Conservation (phyloP, 2,329 filamentous ascomycete species). For the Aspergillus latus region DNA sequence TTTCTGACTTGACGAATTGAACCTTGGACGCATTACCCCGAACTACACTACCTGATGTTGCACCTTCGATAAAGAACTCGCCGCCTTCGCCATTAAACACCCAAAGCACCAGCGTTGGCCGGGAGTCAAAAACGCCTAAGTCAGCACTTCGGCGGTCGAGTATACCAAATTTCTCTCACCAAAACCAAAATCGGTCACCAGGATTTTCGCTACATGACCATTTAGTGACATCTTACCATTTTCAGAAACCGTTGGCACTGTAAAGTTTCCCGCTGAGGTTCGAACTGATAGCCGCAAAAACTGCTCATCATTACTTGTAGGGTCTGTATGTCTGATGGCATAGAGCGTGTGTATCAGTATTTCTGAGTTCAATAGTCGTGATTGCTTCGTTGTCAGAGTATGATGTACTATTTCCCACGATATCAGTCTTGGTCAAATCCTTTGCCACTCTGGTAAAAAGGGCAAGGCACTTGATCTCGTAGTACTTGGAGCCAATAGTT, state of each 20-base stretch:
- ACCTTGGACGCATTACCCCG: conserved; percentile 23
- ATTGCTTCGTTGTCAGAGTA: conserved; percentile 45
- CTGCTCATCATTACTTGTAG: conserved; percentile 46
- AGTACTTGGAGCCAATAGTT: conserved; percentile 54
- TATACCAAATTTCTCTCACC: conserved; percentile 50
- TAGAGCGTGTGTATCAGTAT: conserved; percentile 54
- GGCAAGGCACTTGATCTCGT: conserved; percentile 56
- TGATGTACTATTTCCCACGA: conserved; percentile 57
- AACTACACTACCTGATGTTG: conserved; percentile 1
- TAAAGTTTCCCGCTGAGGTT: conserved; percentile 47
- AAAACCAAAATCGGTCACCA: conserved; percentile 55
- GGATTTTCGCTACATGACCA: conserved; percentile 55
- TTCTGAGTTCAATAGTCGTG: conserved; percentile 55
- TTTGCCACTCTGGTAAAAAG: conserved; percentile 55
- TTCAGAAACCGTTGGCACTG: not conserved
- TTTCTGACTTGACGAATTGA: conserved; percentile 36
- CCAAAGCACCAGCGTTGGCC: conserved; percentile 51
- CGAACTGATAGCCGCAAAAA: conserved; percentile 50
- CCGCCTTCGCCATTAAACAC: conserved; percentile 51
- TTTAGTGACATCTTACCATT: conserved; percentile 43
- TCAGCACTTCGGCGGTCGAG: conserved; percentile 52
- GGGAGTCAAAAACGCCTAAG: conserved; percentile 45
- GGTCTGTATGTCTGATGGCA: conserved; percentile 49
- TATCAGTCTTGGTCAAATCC: conserved; percentile 53
- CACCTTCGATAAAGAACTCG: conserved; percentile 51